Evolutionary conservation across 2,329 filamentous ascomycete species (phyloP), one percentile per base, ranked within the genome.

Genomic region (Cadophora sp.): DNA sequence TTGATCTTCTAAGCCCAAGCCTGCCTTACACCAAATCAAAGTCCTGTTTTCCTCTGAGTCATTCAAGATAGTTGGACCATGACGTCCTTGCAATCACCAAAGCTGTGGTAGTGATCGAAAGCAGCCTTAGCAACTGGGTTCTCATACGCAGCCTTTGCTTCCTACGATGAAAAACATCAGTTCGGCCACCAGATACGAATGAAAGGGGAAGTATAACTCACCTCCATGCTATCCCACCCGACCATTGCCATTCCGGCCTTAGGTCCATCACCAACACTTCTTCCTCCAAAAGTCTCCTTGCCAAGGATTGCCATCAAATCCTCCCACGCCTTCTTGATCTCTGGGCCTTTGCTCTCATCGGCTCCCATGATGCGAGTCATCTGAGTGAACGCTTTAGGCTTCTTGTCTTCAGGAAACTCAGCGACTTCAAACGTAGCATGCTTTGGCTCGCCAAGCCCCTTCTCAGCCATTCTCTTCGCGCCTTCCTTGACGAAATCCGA

Each of bases 181-280:
- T 13, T 9, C 8, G 11, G 8, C 8, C 36, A 9, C 8, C 36
- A 13, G 36, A 39, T 39, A 9, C 30, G 30, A 33, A 33, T 33
- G 30, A 33, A 5, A 5, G 36, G 8, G 2, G 4, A 13, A n/a
- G 1, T 1, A n/a, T 14, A 51, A 65, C 50, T n/a, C 24, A 66
- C 65, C 68, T 69, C 65, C 24, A 66, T 13, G 45, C 68, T 69
- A 51, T 69, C 68, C 65, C 65, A 69, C 20, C 68, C 64, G 22
- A 66, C 39, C 16, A 68, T 20, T 30, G 51, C 66, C 36, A 70
- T 18, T 9, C 68, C 62, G 24, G 63, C 48, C 36, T 33, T 22
- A 16, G 62, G 53, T 16, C 63, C 68, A 7, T 62, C 67, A 5
- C 39, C 64, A 8, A 70, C 66, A 24, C 59, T 66, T 45, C 18